phyloP scores from a whole-genome alignment of 2,329 filamentous ascomycete species.

The Colletotrichum liaoningense region DNA sequence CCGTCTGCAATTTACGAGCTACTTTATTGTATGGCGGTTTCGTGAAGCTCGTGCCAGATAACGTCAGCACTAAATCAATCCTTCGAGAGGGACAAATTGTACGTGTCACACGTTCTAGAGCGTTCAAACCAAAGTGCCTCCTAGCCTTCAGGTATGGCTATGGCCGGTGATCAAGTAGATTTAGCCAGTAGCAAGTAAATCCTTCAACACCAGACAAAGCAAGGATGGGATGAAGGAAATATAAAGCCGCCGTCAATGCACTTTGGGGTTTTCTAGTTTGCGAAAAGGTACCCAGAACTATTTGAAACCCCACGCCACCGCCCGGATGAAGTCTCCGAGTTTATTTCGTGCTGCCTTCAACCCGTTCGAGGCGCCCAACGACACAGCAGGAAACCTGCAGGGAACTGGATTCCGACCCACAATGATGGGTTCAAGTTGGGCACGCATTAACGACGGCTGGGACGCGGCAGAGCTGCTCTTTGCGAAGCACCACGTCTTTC shows the following conservation, averaged over 20 bases:
- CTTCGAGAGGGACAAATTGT: background rate
- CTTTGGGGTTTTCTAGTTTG: background rate
- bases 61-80: background rate
- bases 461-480: background rate
- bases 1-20: background rate
- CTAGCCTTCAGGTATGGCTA: no score
- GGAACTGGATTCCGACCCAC: slow-evolving; percentile 5
- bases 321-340: slow-evolving; percentile 3
- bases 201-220: no score
- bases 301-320: background rate
- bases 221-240: background rate
- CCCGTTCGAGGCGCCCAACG: background rate
- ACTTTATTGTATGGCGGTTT: background rate
- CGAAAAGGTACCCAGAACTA: background rate
- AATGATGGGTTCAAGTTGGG: background rate
- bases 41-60: background rate
- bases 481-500: slow-evolving; percentile 2
- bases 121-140: no score
- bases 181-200: background rate
- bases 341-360: background rate
- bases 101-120: no score
- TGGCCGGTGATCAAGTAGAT: no score
- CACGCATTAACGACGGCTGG: background rate
- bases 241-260: background rate
- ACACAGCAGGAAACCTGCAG: background rate